A percentile compares a stretch with the other conserved stretches of the same genome.
These are phyloP conservation scores for Ilyonectria destructans DNA, from an alignment of 2,329 filamentous ascomycete species.

Conservation along the genomic window DNA sequence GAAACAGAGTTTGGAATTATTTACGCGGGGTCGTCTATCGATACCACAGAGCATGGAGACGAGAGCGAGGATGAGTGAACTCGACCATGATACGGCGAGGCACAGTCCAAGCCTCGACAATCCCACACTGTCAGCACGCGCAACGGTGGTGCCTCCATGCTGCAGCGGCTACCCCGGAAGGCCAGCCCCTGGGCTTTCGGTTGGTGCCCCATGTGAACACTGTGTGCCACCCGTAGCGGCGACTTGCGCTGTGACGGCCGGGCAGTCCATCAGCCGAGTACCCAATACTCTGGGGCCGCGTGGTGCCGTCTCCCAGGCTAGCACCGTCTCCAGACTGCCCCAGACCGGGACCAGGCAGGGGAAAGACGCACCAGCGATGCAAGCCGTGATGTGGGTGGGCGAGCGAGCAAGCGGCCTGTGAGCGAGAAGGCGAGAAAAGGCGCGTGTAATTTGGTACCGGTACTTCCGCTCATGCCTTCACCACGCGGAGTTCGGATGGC, in stretches of 20 bases:
- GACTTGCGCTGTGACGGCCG: conserved; percentile 3
- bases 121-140: conserved; percentile 22
- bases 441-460: conserved; percentile 13
- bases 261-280: conserved; percentile 9
- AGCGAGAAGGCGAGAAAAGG: not conserved
- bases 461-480: conserved; percentile 19
- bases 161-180: conserved; percentile 47
- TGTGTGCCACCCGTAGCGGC: conserved; percentile 21
- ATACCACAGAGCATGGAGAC: not conserved
- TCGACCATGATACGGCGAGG: too few species aligned
- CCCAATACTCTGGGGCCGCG: conserved; percentile 9
- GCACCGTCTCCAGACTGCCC: conserved; percentile 29
- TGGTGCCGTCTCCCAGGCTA: not conserved
- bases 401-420: conserved; percentile 1
- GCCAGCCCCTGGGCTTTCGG: not conserved
- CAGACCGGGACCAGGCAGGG: conserved; percentile 17
- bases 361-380: conserved; percentile 12
- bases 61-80: not conserved
- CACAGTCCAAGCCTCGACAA: not conserved
- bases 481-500: conserved; percentile 4
- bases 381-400: conserved; percentile 1
- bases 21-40: not conserved
- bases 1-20: not conserved
- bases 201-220: conserved; percentile 11
- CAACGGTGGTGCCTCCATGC: conserved; percentile 37